Percentiles rank a stretch among this genome's conserved stretches.
These are phyloP conservation scores for Penicillium ochrochloron DNA, from an alignment of 495 filamentous ascomycete species.

Conservation along the genomic window DNA sequence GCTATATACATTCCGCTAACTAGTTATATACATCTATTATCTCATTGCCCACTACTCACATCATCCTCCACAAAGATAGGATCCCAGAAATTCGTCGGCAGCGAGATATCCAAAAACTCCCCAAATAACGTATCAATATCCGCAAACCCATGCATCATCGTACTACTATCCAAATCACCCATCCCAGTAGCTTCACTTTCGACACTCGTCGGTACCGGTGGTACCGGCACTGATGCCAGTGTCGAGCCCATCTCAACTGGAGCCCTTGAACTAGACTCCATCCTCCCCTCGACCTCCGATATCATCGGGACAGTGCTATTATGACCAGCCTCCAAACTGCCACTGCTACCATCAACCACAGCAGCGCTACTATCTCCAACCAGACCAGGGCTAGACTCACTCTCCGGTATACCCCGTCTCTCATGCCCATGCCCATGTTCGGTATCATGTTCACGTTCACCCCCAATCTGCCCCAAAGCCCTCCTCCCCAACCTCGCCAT, in stretches of 20 bases:
- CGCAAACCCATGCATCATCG: constrained; percentile 34
- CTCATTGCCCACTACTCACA: neutral
- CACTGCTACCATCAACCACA: neutral
- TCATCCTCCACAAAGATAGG: constrained; percentile 41
- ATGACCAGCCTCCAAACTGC: neutral
- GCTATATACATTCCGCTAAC: too few species aligned
- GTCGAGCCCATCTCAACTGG: constrained; percentile 7
- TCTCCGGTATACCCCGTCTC: constrained; percentile 3
- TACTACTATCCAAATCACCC: constrained; percentile 14
- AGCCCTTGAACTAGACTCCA: neutral
- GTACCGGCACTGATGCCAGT: neutral
- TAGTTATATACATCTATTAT: too few species aligned
- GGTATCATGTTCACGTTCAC: neutral
- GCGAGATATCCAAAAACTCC: constrained; percentile 46
- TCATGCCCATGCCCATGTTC: too few species aligned
- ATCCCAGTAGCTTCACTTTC: constrained; percentile 1
- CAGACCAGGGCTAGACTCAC: neutral
- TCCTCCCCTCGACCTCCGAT: neutral
- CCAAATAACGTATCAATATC: constrained; percentile 50
- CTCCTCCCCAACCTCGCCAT: constrained; percentile 61
- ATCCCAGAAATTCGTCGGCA: constrained; percentile 51
- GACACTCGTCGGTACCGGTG: neutral
- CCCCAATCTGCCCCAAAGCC: constrained; percentile 41
- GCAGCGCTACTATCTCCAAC: neutral
- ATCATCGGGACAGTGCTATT: neutral